phyloP scores from a whole-genome alignment of 164 flowering plant species.

The Buxus sempervirens region DNA sequence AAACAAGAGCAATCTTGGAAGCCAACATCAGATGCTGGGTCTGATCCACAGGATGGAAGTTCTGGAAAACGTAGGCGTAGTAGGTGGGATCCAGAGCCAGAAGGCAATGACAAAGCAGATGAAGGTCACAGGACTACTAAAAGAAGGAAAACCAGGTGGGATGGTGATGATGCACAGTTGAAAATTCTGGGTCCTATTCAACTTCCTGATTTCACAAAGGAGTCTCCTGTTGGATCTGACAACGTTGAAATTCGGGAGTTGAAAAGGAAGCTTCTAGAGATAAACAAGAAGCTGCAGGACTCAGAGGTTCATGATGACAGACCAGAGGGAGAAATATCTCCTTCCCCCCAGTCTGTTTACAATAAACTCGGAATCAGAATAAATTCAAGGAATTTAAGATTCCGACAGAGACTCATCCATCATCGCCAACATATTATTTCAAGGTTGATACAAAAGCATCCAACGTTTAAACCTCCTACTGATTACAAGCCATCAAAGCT shows the following conservation, averaged over 20 bases:
- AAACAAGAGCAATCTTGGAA: slow-evolving; percentile 20
- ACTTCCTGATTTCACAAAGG: slow-evolving; percentile 29
- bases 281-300: slow-evolving; percentile 25
- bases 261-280: slow-evolving; percentile 18
- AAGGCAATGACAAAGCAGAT: slow-evolving; percentile 15
- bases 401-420: slow-evolving; percentile 20
- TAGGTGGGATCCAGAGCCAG: slow-evolving; percentile 22
- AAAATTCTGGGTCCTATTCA: slow-evolving; percentile 45
- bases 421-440: slow-evolving; percentile 31
- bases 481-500: slow-evolving; percentile 23
- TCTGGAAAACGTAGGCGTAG: slow-evolving; percentile 36
- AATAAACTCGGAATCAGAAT: slow-evolving; percentile 22
- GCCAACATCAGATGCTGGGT: slow-evolving; percentile 4
- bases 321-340: slow-evolving; percentile 20
- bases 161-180: slow-evolving; percentile 18
- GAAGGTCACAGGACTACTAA: slow-evolving; percentile 25
- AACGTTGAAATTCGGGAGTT: slow-evolving; percentile 24
- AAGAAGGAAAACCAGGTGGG: slow-evolving; percentile 35
- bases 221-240: background rate
- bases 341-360: slow-evolving; percentile 24
- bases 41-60: slow-evolving; percentile 26
- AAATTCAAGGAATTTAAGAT: slow-evolving; percentile 22
- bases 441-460: slow-evolving; percentile 31
- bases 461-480: slow-evolving; percentile 30
- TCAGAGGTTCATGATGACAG: slow-evolving; percentile 20